These are phyloP conservation scores for Botrytis hyacinthi DNA, from an alignment of 2,329 filamentous ascomycete species.

Conservation along the genomic window DNA sequence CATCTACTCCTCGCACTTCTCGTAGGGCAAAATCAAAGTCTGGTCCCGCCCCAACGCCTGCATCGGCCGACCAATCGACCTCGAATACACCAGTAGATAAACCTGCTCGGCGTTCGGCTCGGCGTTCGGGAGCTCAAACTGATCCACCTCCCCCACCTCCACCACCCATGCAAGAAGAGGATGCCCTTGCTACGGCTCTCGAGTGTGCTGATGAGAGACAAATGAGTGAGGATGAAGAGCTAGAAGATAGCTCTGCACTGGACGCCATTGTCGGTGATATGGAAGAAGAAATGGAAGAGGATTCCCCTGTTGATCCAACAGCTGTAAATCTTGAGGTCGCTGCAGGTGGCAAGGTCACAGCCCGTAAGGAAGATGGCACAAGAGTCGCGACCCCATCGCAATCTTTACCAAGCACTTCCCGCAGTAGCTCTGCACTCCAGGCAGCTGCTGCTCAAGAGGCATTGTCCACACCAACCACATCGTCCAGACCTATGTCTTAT, in stretches of 20 bases:
- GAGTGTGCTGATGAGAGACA: constrained; percentile 94
- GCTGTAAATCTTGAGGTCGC: constrained; percentile 91
- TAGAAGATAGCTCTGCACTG: constrained; percentile 64
- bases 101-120: constrained; percentile 59
- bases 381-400: constrained; percentile 79
- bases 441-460: constrained; percentile 38
- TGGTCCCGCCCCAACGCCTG: constrained; percentile 43
- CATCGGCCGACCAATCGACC: constrained; percentile 42
- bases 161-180: constrained; percentile 56
- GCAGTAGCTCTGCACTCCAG: constrained; percentile 43
- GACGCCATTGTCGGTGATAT: constrained; percentile 89
- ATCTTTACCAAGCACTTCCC: constrained; percentile 46
- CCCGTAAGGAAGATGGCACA: constrained; percentile 88
- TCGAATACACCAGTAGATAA: constrained; percentile 56
- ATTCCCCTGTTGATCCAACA: constrained; percentile 72
- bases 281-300: constrained; percentile 77
- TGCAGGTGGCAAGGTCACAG: constrained; percentile 81
- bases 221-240: constrained; percentile 68
- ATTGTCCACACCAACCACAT: constrained; percentile 45
- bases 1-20: constrained; percentile 40
- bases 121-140: constrained; percentile 55
- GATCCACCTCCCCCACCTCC: constrained; percentile 53
- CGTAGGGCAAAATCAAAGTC: constrained; percentile 47
- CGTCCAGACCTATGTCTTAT: constrained; percentile 73
- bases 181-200: constrained; percentile 66